Base-by-base conservation (phyloP, 2,329 filamentous ascomycete genomes). In the Pyricularia grisea region DNA sequence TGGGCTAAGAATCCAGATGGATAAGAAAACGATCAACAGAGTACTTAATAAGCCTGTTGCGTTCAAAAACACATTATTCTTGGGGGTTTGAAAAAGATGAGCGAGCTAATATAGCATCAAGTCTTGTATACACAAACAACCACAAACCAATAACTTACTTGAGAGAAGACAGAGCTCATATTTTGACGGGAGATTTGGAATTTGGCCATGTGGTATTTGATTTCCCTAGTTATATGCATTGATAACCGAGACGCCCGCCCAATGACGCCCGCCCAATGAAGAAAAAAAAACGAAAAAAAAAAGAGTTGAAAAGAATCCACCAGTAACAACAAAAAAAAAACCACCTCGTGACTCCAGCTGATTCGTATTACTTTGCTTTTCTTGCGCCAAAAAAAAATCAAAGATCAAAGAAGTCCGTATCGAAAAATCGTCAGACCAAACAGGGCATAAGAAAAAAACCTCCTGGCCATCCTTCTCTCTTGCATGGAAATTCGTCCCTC, bases 401-500 rank as follows among this genome's bases (percentile, higher is more conserved):
- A 27, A 27, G 27, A 20, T 55, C 42, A 55, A n/a, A 14, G 42
- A 55, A 55, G 2, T 55, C 20, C n/a, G 5, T n/a, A 11, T n/a
- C 20, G 6, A 55, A 55, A 55, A 9, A 55, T 55, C 7, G 4
- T 55, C 17, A 55, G 7, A n/a, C 42, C 42, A 55, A 55, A 55
- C 20, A 55, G 42, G 42, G 42, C 7, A 55, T 42, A 12, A 55
- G 27, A 27, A 27, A 20, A n/a, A n/a, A n/a, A 55, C n/a, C 20
- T 9, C 7, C 11, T 20, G 42, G 20, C 42, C 42, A 55, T 55
- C 6, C 20, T 7, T 55, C 17, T 55, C 42, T 20, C 60, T 17
- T 25, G 27, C 14, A 30, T 63, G 17, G 58, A 6, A 61, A 25
- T 5, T 5, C 58, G 9, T 25, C 10, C 42, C 14, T 79, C 77